Evolutionary conservation across 768 basidiomycete genomes (phyloP), one percentile per base, ranked within the genome.

Genomic region (Tylopilus rubrobrunneus): DNA sequence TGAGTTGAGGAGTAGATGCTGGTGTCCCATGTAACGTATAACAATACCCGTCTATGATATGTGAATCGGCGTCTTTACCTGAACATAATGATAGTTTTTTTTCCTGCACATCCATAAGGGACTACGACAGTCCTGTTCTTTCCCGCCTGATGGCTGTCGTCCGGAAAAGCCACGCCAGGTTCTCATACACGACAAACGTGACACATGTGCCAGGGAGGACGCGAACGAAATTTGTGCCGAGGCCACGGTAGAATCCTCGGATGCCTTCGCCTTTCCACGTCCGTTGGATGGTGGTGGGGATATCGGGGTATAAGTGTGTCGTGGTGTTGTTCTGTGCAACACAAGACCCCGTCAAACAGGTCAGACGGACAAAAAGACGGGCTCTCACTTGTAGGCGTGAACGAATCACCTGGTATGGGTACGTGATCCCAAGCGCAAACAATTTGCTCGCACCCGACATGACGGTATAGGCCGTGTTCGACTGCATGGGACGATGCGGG

Each of bases 101-200:
- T 37, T 28, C 17, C 25, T 25, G 5, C 9, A 14, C 11, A 9
- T 29, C 6, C 17, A 40, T 31, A 1, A 21, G 0, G 7, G 2
- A 19, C 45, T 62, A 65, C 0, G 56, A 54, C 9, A 45, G 23
- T 3, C 37, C 51, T 25, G 29, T 28, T 11, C 1, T 14, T 9
- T 51, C 55, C 17, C 23, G 49, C 19, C 71, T 78, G n/a, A 75
- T 74, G 45, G 89, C 89, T 3, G 79, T 78, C 6, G 81, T 83
- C 57, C 86, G 76, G 41, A 93, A 68, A 27, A 92, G 64, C 90
- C 90, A 93, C 0, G 91, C 90, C 51, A 93, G 67, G 59, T 93
- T 93, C 67, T 93, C 97, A 67, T 98, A 99, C 19, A 98, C 94
- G 37, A 98, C 96, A 60, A 98, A 97, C 5, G 96, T 98, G 44